These are phyloP conservation scores for Sarocladium oryzae DNA, from an alignment of 2,329 filamentous ascomycete genomes.

Conservation along the genomic window DNA sequence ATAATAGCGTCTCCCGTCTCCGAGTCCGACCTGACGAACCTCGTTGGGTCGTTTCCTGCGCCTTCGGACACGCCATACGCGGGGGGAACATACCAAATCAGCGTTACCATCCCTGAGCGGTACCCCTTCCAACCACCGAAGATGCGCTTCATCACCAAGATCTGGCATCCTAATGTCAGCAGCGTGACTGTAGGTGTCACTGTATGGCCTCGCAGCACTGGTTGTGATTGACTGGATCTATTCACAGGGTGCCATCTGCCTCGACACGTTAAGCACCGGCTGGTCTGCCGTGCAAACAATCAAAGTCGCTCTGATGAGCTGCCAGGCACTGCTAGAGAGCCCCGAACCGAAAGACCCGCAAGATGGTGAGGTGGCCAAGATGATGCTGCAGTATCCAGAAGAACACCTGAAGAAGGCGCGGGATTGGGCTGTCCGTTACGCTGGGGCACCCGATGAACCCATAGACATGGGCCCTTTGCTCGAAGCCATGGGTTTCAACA, in stretches of 20 bases:
- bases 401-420: constrained; percentile 76
- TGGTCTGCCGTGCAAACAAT: constrained; percentile 98
- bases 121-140: constrained; percentile 90
- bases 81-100: constrained; percentile 73
- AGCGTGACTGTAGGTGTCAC: constrained; percentile 69
- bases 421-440: constrained; percentile 84
- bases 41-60: constrained; percentile 76
- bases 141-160: constrained; percentile 88
- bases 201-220: no score
- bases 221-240: not conserved
- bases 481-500: constrained; percentile 11
- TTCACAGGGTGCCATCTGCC: constrained; percentile 82
- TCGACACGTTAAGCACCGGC: constrained; percentile 81
- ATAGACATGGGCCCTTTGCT: constrained; percentile 22
- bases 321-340: constrained; percentile 86
- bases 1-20: constrained; percentile 63
- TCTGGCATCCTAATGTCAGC: constrained; percentile 97
- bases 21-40: constrained; percentile 64
- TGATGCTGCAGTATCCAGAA: constrained; percentile 74
- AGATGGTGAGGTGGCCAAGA: constrained; percentile 88
- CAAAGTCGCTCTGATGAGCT: constrained; percentile 86
- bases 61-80: constrained; percentile 93
- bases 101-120: constrained; percentile 78
- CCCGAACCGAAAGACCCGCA: constrained; percentile 96
- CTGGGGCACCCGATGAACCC: constrained; percentile 58